phyloP scores from a whole-genome alignment of 805 yeast genomes.

The Candida methanosorbosa region DNA sequence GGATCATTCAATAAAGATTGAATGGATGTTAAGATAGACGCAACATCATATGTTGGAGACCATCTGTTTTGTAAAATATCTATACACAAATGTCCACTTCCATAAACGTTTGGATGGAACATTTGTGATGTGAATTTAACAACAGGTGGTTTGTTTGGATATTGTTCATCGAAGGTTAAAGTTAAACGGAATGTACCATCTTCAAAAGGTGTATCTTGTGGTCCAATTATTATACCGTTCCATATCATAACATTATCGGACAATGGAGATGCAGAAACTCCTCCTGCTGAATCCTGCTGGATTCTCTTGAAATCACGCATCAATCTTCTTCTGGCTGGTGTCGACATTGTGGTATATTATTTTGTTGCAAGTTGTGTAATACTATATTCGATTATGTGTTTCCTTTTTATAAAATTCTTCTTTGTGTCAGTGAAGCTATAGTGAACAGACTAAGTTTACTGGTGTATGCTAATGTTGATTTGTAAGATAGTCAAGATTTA shows the following conservation, averaged over 20 bases:
- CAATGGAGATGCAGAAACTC: conserved; percentile 93
- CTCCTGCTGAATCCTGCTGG: conserved; percentile 98
- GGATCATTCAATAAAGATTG: conserved; percentile 94
- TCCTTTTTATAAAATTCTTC: too few species aligned
- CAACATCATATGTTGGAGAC: conserved; percentile 98
- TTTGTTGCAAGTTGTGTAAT: too few species aligned
- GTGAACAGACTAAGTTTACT: too few species aligned
- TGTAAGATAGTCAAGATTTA: too few species aligned
- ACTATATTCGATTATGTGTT: too few species aligned
- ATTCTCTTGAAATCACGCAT: conserved; percentile 98
- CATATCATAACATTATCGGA: conserved; percentile 97
- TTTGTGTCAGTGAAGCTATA: too few species aligned
- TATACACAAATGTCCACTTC: conserved; percentile 88
- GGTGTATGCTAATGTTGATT: too few species aligned
- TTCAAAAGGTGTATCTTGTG: conserved; percentile 95
- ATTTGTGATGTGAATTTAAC: conserved; percentile 88
- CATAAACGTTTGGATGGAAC: conserved; percentile 98
- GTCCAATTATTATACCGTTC: conserved; percentile 98
- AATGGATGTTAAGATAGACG: conserved; percentile 86
- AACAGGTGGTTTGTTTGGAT: conserved; percentile 93
- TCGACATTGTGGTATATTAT: too few species aligned
- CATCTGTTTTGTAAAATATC: conserved; percentile 95
- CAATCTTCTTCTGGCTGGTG: conserved; percentile 96
- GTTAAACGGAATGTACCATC: conserved; percentile 91
- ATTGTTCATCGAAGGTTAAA: conserved; percentile 90